Evolutionary conservation across 2,329 filamentous ascomycete genomes (phyloP), one percentile per base, ranked within the genome.

Genomic region (Capronia coronata): DNA sequence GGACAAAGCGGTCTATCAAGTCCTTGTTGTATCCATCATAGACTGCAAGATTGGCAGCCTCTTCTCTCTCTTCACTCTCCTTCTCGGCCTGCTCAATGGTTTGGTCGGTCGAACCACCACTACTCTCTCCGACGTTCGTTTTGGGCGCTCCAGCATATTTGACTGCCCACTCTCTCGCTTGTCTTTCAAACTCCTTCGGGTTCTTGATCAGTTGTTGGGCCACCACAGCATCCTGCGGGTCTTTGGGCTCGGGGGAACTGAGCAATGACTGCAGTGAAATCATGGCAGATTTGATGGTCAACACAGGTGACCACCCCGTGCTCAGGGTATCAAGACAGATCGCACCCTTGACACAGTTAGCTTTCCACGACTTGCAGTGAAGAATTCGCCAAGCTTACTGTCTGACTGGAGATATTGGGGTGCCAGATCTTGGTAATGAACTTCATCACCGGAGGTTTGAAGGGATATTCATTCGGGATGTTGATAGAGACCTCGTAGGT

Each of bases 401-500:
- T 96, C 66, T 93, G 86, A 63, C 86, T 91, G 75, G 87, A 94
- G 71, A 98, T 81, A 65, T 98, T 98, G 27, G 93, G 93, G 67
- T 98, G 93, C 90, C 90, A 98, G 61, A 97, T 84, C 68, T 84
- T 90, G 57, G 93, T 98, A 57, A 84, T 79, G 64, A 97, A 97
- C 62, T 81, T 84, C 85, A 98, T 97, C 51, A 80, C 68, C 3
- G 93, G 93, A 2, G 91, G 87, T 61, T 89, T 86, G 73, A 98
- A 98, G 0, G 93, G 93, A 64, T 98, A 98, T 59, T 86, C 86
- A 55, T 79, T 78, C 0, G 91, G 90, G 46, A 98, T 93, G 62
- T 78, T 78, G 62, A 98, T 93, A 63, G 95, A 87, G 59, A 98
- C 80, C 13, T 78, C 69, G 67, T 82, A 98, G 22, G 77, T 83